Evolutionary conservation across 2,329 filamentous ascomycete genomes (phyloP).

Genomic region (Anisogramma anomala): DNA sequence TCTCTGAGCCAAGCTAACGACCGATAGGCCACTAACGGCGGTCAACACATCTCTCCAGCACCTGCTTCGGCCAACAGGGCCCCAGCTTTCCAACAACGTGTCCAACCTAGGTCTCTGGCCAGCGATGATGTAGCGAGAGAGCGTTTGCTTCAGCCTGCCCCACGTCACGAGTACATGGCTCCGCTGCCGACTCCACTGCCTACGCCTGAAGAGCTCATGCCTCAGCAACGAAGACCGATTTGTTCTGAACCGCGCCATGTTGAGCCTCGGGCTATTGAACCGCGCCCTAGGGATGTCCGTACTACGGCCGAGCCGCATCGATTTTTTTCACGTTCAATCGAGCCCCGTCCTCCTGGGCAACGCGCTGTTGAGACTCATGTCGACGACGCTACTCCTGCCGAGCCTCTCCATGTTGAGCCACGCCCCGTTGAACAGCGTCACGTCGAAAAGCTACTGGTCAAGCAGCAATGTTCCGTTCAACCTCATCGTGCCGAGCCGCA

Average conservation of each 20-base stretch:
- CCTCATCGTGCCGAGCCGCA: not conserved
- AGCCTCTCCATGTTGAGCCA: not conserved
- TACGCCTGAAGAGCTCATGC: not conserved
- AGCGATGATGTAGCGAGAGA: slow-evolving; percentile 1
- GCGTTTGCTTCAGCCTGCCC: not conserved
- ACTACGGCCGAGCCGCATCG: not conserved
- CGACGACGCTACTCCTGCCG: not conserved
- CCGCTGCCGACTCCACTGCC: not conserved
- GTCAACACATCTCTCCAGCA: not conserved
- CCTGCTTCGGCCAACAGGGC: not conserved
- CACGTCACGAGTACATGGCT: not conserved
- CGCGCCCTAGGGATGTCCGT: not conserved
- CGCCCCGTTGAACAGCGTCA: not conserved
- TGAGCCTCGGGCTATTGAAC: not conserved
- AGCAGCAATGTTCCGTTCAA: not conserved
- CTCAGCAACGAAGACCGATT: not conserved
- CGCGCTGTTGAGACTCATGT: not conserved
- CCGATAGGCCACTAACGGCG: not conserved
- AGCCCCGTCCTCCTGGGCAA: not conserved
- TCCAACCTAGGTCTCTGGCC: not conserved
- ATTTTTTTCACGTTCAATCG: not conserved
- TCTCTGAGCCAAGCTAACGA: not conserved
- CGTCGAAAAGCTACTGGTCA: not conserved
- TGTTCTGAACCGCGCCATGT: not conserved
- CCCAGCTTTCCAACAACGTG: not conserved